phyloP scores from a whole-genome alignment of 371 early-diverging fungal species.

The Mucor velutinosus region DNA sequence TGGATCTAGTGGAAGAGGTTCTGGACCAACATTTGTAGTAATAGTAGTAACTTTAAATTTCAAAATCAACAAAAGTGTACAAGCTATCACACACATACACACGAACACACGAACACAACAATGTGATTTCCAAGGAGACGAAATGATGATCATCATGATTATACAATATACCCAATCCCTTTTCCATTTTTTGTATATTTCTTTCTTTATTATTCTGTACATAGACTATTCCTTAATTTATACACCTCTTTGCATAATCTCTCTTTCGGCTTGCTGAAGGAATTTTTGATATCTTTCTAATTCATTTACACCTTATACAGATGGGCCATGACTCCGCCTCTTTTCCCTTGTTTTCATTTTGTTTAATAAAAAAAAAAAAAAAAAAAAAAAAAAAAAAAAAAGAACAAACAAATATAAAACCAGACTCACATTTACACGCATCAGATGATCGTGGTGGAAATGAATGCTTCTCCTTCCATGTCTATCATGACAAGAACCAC shows the following conservation, averaged over 20 bases:
- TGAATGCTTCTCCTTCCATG: background rate
- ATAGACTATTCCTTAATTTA: conserved; percentile 5
- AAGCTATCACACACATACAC: conserved; percentile 7
- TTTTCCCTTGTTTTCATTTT: background rate
- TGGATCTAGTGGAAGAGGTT: conserved; percentile 49
- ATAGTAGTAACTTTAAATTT: conserved; percentile 3
- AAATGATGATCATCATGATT: background rate
- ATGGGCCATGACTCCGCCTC: background rate
- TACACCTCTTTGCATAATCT: background rate
- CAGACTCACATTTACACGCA: background rate
- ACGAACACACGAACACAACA: conserved; percentile 6
- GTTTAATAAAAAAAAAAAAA: background rate
- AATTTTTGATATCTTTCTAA: background rate
- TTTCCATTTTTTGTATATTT: background rate
- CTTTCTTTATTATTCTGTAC: background rate
- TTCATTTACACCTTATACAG: background rate
- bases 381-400: background rate
- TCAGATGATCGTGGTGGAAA: conserved; percentile 8
- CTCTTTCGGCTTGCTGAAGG: background rate
- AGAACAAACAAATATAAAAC: background rate
- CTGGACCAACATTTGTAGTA: conserved; percentile 19
- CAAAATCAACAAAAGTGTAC: conserved; percentile 3
- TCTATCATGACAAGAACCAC: background rate
- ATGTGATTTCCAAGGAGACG: conserved; percentile 14
- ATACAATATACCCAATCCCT: background rate